Evolutionary conservation across 2,329 filamentous ascomycete genomes (phyloP).

Genomic region (Chaetomiaceae sp.): DNA sequence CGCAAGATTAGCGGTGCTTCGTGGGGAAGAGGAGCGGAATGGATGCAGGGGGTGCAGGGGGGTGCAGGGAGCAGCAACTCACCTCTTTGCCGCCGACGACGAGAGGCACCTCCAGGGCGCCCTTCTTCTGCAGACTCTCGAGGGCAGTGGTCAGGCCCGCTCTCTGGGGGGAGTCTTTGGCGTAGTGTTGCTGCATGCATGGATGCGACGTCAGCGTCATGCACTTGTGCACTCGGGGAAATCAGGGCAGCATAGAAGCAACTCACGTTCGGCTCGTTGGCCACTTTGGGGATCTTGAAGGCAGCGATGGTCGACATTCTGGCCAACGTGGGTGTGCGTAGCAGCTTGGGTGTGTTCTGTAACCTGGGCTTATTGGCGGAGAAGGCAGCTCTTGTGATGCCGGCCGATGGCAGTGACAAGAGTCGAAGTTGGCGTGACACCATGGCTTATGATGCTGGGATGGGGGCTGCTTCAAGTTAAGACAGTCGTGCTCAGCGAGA

Average conservation of each 20-base stretch:
- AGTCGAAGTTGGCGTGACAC: conserved; percentile 20
- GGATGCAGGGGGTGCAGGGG: conserved; percentile 5
- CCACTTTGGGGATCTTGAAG: conserved; percentile 81
- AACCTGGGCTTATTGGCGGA: conserved; percentile 19
- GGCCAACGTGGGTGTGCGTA: conserved; percentile 2
- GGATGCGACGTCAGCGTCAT: conserved; percentile 13
- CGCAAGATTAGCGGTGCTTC: background rate
- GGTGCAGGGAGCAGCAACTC: conserved; percentile 28
- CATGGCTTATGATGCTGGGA: conserved; percentile 13
- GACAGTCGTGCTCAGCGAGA: no score
- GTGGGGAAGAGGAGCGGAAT: background rate
- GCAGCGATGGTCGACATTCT: conserved; percentile 61
- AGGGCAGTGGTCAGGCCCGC: conserved; percentile 71
- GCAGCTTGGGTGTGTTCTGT: conserved; percentile 4
- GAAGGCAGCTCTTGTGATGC: conserved; percentile 17
- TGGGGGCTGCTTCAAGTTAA: no score
- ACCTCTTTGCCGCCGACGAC: conserved; percentile 80
- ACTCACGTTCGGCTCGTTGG: conserved; percentile 94
- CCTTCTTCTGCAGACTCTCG: conserved; percentile 60
- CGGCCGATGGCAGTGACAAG: conserved; percentile 18
- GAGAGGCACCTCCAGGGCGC: conserved; percentile 73
- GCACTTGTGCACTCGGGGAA: no score
- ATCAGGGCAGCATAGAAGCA: background rate
- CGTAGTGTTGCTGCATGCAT: conserved; percentile 76
- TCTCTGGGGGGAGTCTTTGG: conserved; percentile 75